Conservation (phyloP, 305 asterid species). For the Solanum chacoense region DNA sequence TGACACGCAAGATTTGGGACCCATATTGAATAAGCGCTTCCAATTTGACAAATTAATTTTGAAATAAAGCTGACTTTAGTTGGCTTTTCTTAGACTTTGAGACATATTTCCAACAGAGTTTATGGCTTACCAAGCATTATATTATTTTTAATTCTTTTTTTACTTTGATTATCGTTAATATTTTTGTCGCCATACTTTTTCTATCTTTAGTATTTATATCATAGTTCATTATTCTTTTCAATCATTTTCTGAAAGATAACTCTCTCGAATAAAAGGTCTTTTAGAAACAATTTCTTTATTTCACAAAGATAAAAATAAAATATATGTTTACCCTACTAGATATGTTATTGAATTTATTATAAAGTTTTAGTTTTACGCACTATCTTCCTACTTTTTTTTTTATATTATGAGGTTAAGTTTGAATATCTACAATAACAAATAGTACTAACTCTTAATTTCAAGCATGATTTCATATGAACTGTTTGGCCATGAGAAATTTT, state of each 20-base stretch:
- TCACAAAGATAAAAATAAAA: too few relatives aligned
- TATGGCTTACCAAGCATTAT: neutral
- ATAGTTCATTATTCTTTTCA: too few relatives aligned
- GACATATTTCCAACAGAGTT: neutral
- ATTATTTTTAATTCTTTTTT: too few relatives aligned
- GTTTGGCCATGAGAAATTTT: neutral
- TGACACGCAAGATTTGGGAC: neutral
- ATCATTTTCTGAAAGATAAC: too few relatives aligned
- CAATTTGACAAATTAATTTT: neutral
- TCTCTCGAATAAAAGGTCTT: too few relatives aligned
- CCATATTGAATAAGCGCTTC: neutral
- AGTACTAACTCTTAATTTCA: neutral
- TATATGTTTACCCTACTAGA: neutral
- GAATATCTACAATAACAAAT: neutral
- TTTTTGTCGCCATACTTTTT: neutral
- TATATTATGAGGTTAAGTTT: neutral
- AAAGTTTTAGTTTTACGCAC: too few relatives aligned
- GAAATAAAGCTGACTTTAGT: neutral
- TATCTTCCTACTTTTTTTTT: too few relatives aligned
- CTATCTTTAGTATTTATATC: too few relatives aligned
- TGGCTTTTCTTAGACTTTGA: neutral
- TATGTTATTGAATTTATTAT: too few relatives aligned
- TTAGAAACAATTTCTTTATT: too few relatives aligned
- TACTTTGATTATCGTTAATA: neutral
- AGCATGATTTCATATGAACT: neutral